These are phyloP conservation scores for Mycena chlorophos DNA, from an alignment of 768 basidiomycete species.

Conservation along the genomic window DNA sequence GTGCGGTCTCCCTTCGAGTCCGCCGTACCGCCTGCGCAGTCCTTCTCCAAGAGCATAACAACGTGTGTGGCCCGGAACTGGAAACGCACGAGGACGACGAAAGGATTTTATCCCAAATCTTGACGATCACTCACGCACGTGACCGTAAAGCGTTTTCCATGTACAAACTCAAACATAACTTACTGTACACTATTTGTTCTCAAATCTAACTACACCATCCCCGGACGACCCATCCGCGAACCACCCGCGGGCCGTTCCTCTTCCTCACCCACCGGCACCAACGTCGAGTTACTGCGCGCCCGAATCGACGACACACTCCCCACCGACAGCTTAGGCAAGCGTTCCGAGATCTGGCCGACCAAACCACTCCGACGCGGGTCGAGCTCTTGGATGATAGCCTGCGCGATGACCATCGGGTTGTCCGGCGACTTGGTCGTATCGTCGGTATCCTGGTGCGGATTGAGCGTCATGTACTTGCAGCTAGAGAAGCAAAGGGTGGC, in stretches of 20 bases:
- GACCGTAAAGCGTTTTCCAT: not conserved
- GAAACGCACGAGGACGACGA: too few species aligned
- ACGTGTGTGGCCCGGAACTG: too few species aligned
- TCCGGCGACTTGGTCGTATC: constrained; percentile 43
- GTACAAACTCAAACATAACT: too few species aligned
- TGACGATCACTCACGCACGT: too few species aligned
- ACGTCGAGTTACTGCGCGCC: constrained; percentile 8
- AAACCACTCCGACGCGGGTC: constrained; percentile 10
- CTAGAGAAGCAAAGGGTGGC: constrained; percentile 32
- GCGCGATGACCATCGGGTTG: constrained; percentile 30
- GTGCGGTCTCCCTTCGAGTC: too few species aligned
- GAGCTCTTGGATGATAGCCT: constrained; percentile 19
- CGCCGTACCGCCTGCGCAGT: too few species aligned
- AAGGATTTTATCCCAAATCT: too few species aligned
- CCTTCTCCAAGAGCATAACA: too few species aligned
- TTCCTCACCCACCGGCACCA: constrained; percentile 2
- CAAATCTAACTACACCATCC: not conserved
- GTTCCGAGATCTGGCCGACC: constrained; percentile 17
- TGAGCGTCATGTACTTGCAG: constrained; percentile 54
- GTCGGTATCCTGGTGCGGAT: constrained; percentile 42
- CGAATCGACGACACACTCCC: constrained; percentile 9
- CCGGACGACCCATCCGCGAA: not conserved
- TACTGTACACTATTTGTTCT: too few species aligned
- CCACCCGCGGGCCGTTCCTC: not conserved
- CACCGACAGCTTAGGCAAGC: constrained; percentile 14